Conservation (phyloP, 768 basidiomycete genomes). For the Russula griseocarnosa region DNA sequence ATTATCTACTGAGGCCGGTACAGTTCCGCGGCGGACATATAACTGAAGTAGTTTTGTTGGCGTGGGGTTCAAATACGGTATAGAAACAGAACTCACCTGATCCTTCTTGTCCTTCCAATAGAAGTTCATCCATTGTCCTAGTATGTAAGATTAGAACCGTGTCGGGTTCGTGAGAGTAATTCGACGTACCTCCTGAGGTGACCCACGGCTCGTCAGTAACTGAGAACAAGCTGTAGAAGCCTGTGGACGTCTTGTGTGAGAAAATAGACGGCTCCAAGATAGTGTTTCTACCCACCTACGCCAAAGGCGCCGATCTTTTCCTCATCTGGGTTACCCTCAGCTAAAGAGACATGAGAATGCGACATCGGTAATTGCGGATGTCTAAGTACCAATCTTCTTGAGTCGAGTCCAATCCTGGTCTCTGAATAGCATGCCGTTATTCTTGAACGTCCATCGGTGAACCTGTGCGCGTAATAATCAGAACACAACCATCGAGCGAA, state of each 20-base stretch:
- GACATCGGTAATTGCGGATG: background rate
- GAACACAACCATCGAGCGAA: background rate
- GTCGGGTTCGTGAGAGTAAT: conserved; percentile 29
- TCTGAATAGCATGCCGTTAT: conserved; percentile 80
- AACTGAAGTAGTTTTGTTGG: conserved; percentile 44
- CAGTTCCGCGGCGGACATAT: conserved; percentile 72
- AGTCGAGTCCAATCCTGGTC: conserved; percentile 85
- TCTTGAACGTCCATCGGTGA: conserved; percentile 79
- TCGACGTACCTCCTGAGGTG: conserved; percentile 60
- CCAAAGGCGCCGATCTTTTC: conserved; percentile 95
- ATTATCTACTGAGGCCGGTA: conserved; percentile 42
- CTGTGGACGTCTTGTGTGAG: conserved; percentile 32
- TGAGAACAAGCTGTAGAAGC: conserved; percentile 78
- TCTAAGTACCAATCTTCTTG: conserved; percentile 72
- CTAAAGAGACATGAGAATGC: conserved; percentile 37
- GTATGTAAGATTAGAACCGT: conserved; percentile 34
- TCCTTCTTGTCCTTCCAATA: conserved; percentile 95
- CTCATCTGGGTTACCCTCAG: conserved; percentile 92
- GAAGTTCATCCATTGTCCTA: conserved; percentile 89
- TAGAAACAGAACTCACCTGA: conserved; percentile 47
- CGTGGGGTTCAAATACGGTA: background rate
- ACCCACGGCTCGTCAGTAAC: conserved; percentile 82
- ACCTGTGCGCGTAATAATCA: conserved; percentile 43
- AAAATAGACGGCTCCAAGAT: background rate
- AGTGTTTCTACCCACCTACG: conserved; percentile 48